Base-by-base conservation (phyloP, 768 basidiomycete genomes). In the Lyophyllum decastes region DNA sequence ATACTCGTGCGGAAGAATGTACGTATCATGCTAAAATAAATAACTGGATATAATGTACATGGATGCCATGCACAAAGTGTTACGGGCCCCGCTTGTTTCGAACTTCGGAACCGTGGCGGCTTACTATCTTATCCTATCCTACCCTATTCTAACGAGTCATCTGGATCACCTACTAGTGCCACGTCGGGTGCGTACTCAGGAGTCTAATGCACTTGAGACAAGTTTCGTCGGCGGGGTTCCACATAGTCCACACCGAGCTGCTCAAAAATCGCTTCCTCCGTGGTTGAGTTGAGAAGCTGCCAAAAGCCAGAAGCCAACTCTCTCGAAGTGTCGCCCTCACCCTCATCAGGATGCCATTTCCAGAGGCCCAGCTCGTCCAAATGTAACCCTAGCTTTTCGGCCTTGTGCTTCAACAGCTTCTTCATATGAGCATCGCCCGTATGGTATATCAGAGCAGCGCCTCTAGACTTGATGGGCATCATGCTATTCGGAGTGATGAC, bases 321-420 rank as follows among this genome's bases (percentile, higher is more conserved):
- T 19, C 17, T 10, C 40, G 10, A 52, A 54, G 10, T 30, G 53
- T 19, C 38, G 26, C 11, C 49, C 40, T 59, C 47, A 17, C 34
- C 45, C 12, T 56, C 35, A 11, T 48, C 58, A 12, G 58, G 19
- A 14, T 59, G 55, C 83, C 85, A 87, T 49, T 70, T 74, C 89
- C 89, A 90, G 3, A 90, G 71, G 12, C 88, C 89, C 60, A 76
- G 82, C 61, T 86, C 84, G 61, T 87, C 81, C 26, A 90, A 73
- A 33, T 78, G 72, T 64, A 87, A 62, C 16, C 80, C 82, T 2
- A 75, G 63, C 44, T 70, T 72, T 6, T 63, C 52, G 0, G 88
- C 89, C 38, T 73, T 71, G 21, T 61, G 65, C 30, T 75, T 74
- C 1, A 83, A 58, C 41, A 78, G 70, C 49, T 72, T 69, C 41